Conservation (phyloP, 2,329 filamentous ascomycete genomes). For the Penicillium griseofulvum region DNA sequence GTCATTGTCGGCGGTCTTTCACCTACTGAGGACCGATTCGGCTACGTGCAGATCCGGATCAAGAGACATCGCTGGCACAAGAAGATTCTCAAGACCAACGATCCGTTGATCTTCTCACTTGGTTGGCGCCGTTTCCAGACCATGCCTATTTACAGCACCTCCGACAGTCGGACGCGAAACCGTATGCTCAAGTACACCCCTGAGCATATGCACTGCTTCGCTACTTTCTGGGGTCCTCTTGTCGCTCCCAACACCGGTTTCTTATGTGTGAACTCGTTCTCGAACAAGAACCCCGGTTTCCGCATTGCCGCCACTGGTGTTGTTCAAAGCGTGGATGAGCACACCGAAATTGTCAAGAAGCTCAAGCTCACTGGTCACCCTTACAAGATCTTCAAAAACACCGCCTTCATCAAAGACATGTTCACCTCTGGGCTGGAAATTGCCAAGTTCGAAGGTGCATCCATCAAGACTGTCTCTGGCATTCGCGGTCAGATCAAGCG, state of each 20-base stretch:
- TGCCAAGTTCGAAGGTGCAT: conserved; percentile 95
- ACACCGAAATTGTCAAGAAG: conserved; percentile 98
- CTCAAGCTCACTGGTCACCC: conserved; percentile 91
- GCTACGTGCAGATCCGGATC: conserved; percentile 91
- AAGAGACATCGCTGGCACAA: conserved; percentile 99
- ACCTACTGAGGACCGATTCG: conserved; percentile 91
- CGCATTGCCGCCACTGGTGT: conserved; percentile 92
- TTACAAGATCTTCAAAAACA: conserved; percentile 99
- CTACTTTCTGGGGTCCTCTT: conserved; percentile 89
- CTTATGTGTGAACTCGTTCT: conserved; percentile 87
- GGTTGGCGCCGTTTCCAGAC: conserved; percentile 96
- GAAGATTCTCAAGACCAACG: conserved; percentile 97
- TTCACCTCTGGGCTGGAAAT: conserved; percentile 91
- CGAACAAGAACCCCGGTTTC: conserved; percentile 81
- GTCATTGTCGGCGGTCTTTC: conserved; percentile 89
- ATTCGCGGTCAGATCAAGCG: conserved; percentile 96
- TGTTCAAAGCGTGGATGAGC: conserved; percentile 90
- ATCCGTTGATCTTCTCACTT: conserved; percentile 93
- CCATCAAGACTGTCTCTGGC: conserved; percentile 93
- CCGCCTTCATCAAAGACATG: conserved; percentile 98
- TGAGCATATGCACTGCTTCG: conserved; percentile 99
- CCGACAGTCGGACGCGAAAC: conserved; percentile 87
- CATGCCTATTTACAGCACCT: conserved; percentile 89
- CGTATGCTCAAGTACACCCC: conserved; percentile 99
- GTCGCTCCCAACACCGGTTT: conserved; percentile 96